A percentile compares a stretch with the other conserved stretches of the same genome.
These are phyloP conservation scores for Aegilops umbellulata DNA, from an alignment of 176 grass and related monocot genomes.

Conservation along the genomic window DNA sequence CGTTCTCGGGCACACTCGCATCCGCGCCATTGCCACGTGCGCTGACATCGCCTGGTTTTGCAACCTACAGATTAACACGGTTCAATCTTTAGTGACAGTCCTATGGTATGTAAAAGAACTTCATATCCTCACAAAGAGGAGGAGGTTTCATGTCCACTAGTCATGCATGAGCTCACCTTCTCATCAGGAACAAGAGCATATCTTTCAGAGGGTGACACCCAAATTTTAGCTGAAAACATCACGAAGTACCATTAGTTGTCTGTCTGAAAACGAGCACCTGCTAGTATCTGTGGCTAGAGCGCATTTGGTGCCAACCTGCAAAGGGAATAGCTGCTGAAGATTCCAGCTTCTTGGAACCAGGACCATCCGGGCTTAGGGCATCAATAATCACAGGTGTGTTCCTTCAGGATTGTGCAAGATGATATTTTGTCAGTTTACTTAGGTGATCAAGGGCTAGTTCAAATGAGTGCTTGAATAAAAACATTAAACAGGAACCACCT, in stretches of 20 bases:
- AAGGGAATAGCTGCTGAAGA: slow-evolving; percentile 61
- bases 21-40: slow-evolving; percentile 62
- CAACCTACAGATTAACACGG: slow-evolving; percentile 42
- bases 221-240: slow-evolving; percentile 78
- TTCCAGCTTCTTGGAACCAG: slow-evolving; percentile 69
- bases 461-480: slow-evolving; percentile 12
- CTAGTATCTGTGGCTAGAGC: neutral
- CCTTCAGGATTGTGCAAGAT: slow-evolving; percentile 44
- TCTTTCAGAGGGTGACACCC: slow-evolving; percentile 96
- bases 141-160: neutral
- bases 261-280: neutral
- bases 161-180: slow-evolving; percentile 51
- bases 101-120: neutral
- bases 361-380: slow-evolving; percentile 73
- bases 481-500: slow-evolving; percentile 43
- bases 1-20: slow-evolving; percentile 74
- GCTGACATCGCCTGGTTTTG: slow-evolving; percentile 21
- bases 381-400: slow-evolving; percentile 82
- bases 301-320: slow-evolving; percentile 43
- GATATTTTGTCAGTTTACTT: slow-evolving; percentile 7
- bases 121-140: neutral
- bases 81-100: neutral
- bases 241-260: neutral
- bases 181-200: slow-evolving; percentile 96
- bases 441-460: neutral